These are phyloP conservation scores for Salmacisia buchloeana DNA, from an alignment of 1,284 basidiomycete species.

Conservation along the genomic window DNA sequence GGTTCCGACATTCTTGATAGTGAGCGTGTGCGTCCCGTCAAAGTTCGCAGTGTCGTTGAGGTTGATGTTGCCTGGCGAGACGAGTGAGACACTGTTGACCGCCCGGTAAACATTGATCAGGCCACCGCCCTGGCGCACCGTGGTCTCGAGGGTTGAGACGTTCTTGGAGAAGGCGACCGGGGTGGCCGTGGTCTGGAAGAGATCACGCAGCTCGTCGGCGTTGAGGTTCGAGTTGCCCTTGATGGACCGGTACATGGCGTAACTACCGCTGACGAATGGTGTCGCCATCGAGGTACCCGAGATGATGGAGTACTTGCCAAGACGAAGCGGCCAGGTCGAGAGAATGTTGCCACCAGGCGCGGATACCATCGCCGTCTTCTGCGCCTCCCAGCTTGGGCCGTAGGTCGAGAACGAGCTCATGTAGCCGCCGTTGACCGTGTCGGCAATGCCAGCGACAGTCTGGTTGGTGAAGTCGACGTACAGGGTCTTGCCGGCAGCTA, in stretches of 20 bases:
- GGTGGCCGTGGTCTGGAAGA: slow-evolving; percentile 62
- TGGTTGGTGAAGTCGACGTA: slow-evolving; percentile 58
- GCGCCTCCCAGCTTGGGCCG: slow-evolving; percentile 62
- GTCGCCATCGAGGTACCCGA: slow-evolving; percentile 53
- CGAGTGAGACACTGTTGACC: slow-evolving; percentile 56
- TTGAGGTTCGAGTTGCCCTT: slow-evolving; percentile 54
- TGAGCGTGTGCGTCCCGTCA: slow-evolving; percentile 27
- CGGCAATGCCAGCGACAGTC: slow-evolving; percentile 51
- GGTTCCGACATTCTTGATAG: slow-evolving; percentile 34
- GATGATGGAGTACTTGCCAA: slow-evolving; percentile 53
- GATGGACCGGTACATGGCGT: slow-evolving; percentile 62
- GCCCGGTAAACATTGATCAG: slow-evolving; percentile 64
- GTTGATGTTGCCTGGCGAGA: slow-evolving; percentile 61
- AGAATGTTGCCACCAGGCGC: slow-evolving; percentile 59
- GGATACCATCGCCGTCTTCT: slow-evolving; percentile 59
- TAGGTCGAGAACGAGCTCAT: slow-evolving; percentile 60
- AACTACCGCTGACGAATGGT: slow-evolving; percentile 60
- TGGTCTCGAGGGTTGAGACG: slow-evolving; percentile 59
- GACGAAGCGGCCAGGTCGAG: slow-evolving; percentile 34
- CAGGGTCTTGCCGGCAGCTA: slow-evolving; percentile 53
- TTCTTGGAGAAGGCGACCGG: slow-evolving; percentile 56
- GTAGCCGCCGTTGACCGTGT: slow-evolving; percentile 57
- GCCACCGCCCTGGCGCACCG: slow-evolving; percentile 64
- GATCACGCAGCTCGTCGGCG: slow-evolving; percentile 49
- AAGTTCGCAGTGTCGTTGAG: slow-evolving; percentile 64